Evolutionary conservation across 164 flowering plant genomes (phyloP).

Genomic region (Houttuynia cordata): DNA sequence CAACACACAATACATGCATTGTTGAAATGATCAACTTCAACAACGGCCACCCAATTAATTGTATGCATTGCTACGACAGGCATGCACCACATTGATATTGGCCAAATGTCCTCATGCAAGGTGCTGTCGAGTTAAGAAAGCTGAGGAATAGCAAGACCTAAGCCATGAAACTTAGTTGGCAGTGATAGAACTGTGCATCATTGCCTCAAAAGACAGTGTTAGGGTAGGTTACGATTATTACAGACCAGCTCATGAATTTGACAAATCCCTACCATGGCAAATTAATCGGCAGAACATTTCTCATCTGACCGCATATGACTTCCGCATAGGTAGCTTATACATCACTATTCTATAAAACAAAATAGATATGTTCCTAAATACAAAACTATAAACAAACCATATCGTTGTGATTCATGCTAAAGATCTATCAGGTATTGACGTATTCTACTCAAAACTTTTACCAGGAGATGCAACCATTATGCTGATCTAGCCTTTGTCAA

Average conservation of each 20-base stretch:
- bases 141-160: too few relatives aligned
- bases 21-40: not conserved
- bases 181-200: not conserved
- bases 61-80: not conserved
- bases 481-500: conserved; percentile 36
- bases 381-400: too few relatives aligned
- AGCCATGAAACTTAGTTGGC: not conserved
- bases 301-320: too few relatives aligned
- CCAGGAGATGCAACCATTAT: conserved; percentile 9
- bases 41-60: too few relatives aligned
- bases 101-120: too few relatives aligned
- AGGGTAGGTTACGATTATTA: not conserved
- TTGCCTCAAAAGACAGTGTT: too few relatives aligned
- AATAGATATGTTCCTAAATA: too few relatives aligned
- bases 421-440: not conserved
- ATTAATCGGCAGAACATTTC: too few relatives aligned
- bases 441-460: not conserved
- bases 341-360: too few relatives aligned
- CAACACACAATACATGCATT: not conserved
- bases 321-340: too few relatives aligned
- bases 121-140: too few relatives aligned
- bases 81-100: not conserved
- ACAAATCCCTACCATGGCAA: not conserved
- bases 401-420: not conserved
- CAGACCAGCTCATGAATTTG: not conserved